Evolutionary conservation across 2,329 filamentous ascomycete species (phyloP), one percentile per base, ranked within the genome.

Genomic region (Purpureocillium lavendulum): DNA sequence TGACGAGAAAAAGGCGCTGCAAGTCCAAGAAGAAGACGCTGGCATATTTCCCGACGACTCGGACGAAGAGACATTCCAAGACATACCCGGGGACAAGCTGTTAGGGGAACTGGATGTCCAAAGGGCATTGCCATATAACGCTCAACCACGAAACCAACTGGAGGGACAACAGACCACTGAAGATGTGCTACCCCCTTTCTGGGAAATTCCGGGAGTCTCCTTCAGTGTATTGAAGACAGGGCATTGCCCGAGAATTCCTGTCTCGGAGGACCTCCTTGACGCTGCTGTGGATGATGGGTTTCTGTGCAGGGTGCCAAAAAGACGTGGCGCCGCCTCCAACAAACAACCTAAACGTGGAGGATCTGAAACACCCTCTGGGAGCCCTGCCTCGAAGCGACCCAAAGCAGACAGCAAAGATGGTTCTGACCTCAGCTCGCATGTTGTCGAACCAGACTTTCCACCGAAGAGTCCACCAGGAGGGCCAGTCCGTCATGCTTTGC

Each of bases 1-100:
- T 5, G 81, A 89, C 48, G 81, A 87, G 49, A 64, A 66, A 24
- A 71, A 69, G 16, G 75, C 81, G 18, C 57, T 69, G 7, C 57
- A 64, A 39, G 51, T 61, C 21, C 60, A 66, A 33, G 65, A 67
- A 1, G 62, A 73, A n/a, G 66, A 71, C 16, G 64, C 67, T 7
- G 49, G n/a, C n/a, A n/a, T 64, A n/a, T 69, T 69, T 38, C 58
- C 64, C 1, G 66, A 70, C 26, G 73, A 77, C 43, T 74, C 67
- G 1, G 73, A 78, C 35, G 72, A 76, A 40, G 71, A 76, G n/a
- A 49, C 56, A 3, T 48, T 64, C 33, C 46, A 54, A 14, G 56
- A 62, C 29, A 49, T 58, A 12, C 45, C 47, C 18, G 43, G 45
- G 6, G 35, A 30, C 18, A 31, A 37, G 12, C 15, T 34, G 2